Base-by-base conservation (phyloP, 2,329 filamentous ascomycete species). In the Claviceps citrina region DNA sequence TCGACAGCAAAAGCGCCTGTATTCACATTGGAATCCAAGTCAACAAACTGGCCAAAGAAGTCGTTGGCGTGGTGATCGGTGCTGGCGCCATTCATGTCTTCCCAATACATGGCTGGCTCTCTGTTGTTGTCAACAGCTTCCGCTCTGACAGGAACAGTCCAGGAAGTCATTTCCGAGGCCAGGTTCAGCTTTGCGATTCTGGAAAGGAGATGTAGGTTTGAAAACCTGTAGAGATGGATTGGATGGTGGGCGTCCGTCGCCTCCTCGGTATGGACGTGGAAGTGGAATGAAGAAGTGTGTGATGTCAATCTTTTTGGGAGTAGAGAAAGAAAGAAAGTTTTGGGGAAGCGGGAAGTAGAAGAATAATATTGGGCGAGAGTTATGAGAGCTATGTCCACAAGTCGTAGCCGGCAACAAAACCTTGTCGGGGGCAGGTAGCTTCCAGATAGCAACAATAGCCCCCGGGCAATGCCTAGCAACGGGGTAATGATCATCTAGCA, bases 11-110 rank as follows among this genome's bases (percentile, higher is more conserved):
- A 50, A 28, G 50, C 44, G 7, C 39, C 19, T 25, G 50, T 42
- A 18, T 44, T 39, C n/a, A 48, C 47, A 36, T 51, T 51, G 41
- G 43, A 50, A 27, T 59, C 59, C 41, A 61, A 57, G 52, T 61
- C 51, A 46, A 61, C 49, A 42, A 59, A 62, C 47, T 61, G 55
- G 15, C 55, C 53, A 41, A 61, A 60, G 37, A 61, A 51, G 46
- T 62, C 59, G 47, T 45, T 51, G 22, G 52, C 46, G 31, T 48
- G 48, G 36, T 58, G 54, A 25, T 50, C 54, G 18, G 47, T 47
- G 13, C 48, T 48, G 36, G 48, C 47, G 26, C 52, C 51, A 31
- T 61, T 56, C 24, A 52, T 34, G 34, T 59, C 56, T 39, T 54
- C 54, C 55, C 57, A 60, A 46, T 51, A 57, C 48, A 59, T 57